Evolutionary conservation across 2,329 filamentous ascomycete species (phyloP), one percentile per base, ranked within the genome.

Genomic region (Neurospora sp.): DNA sequence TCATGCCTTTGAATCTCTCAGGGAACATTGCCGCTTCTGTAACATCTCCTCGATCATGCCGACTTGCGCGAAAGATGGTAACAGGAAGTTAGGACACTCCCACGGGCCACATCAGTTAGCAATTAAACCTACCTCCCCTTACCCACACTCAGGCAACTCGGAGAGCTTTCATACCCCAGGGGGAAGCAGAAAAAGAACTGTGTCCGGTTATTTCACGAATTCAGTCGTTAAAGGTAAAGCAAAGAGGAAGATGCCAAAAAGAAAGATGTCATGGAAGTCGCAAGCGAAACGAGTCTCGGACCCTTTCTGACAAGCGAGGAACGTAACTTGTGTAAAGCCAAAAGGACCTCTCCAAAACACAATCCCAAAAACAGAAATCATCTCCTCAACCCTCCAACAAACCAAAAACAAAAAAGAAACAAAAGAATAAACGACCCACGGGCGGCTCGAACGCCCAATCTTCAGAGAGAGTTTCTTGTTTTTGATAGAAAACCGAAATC

Each of bases 401-500:
- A 33, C 23, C 52, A 62, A 66, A 11, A 23, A 52, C 8, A 28
- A 43, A 8, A 41, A 33, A 33, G 57, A 69, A 65, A 39, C n/a
- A 73, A 71, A 72, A 71, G 52, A 33, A 65, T 39, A 11, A 73
- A 68, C 73, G 74, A 75, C 74, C 74, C 72, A 73, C 71, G 72
- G 72, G 74, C 74, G 74, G 72, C 72, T 75, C 74, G 74, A 75
- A 75, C 74, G 74, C 74, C 72, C 74, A 75, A 75, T 75, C 74
- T 75, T 71, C 72, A 73, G 72, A 74, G 74, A 15, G 28, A 33
- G 8, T 62, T 62, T 62, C 52, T n/a, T 4, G 52, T 36, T 17
- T 62, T 62, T 62, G 15, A 41, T 28, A 66, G 28, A 28, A 52
- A 37, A 67, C 74, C 74, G 73, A 75, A 75, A 75, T 74, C 73